phyloP scores from a whole-genome alignment of 176 grass and related monocot species.

The Zizania latifolia region DNA sequence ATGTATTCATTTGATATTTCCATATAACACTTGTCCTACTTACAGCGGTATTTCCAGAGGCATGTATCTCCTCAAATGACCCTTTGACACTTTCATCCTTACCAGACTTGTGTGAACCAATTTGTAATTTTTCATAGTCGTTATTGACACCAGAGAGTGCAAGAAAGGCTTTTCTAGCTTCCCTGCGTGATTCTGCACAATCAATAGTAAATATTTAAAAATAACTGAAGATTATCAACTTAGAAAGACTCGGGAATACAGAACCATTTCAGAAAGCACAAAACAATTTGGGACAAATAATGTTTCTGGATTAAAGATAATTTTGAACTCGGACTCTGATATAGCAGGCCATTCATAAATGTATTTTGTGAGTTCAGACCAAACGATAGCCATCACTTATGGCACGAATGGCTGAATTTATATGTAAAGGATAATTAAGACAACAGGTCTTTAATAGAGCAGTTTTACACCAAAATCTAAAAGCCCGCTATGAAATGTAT shows the following conservation, averaged over 20 bases:
- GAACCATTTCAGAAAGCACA: conserved; percentile 8
- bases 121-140: conserved; percentile 34
- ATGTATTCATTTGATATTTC: conserved; percentile 10
- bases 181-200: conserved; percentile 72
- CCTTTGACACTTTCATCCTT: conserved; percentile 40
- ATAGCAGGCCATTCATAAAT: conserved; percentile 12
- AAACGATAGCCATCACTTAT: background rate
- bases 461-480: background rate
- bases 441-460: background rate
- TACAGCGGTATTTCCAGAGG: conserved; percentile 63
- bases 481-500: conserved; percentile 32
- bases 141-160: conserved; percentile 61
- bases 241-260: background rate
- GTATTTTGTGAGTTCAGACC: background rate
- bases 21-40: conserved; percentile 36
- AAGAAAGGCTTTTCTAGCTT: conserved; percentile 90
- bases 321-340: background rate
- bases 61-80: conserved; percentile 28
- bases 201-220: background rate
- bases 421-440: background rate
- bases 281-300: conserved; percentile 6
- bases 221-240: conserved; percentile 7
- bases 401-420: background rate
- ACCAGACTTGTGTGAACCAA: conserved; percentile 29
- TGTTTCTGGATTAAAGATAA: background rate